phyloP scores from a whole-genome alignment of 2,329 filamentous ascomycete species.

The Colletotrichum camelliae region DNA sequence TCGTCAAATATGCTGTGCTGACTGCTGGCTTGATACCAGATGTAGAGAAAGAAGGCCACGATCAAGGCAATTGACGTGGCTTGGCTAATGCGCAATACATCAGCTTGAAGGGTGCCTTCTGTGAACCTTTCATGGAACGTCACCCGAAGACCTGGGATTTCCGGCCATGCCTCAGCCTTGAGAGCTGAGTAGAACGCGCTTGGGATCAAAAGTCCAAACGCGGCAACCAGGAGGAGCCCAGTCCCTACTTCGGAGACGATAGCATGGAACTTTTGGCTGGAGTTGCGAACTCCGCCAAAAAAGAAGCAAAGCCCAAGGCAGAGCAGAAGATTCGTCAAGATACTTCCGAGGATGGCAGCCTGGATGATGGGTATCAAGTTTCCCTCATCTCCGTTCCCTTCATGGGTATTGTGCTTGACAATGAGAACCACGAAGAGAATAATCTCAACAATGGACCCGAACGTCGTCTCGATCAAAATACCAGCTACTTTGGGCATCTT shows the following conservation, averaged over 20 bases:
- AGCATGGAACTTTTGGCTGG: constrained; percentile 67
- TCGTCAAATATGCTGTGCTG: constrained; percentile 68
- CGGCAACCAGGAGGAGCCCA: constrained; percentile 67
- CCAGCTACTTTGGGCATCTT: constrained; percentile 69
- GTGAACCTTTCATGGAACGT: constrained; percentile 33
- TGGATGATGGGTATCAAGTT: constrained; percentile 65
- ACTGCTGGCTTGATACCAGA: constrained; percentile 68
- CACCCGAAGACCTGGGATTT: constrained; percentile 23
- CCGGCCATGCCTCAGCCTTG: constrained; percentile 30
- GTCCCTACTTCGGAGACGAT: constrained; percentile 73
- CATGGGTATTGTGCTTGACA: constrained; percentile 29
- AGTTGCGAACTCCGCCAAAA: constrained; percentile 63
- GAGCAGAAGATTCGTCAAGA: constrained; percentile 70
- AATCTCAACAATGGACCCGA: constrained; percentile 72
- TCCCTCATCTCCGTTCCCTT: constrained; percentile 34
- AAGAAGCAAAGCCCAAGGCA: constrained; percentile 74
- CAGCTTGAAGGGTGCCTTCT: constrained; percentile 42
- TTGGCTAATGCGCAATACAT: constrained; percentile 64
- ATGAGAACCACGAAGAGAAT: constrained; percentile 72
- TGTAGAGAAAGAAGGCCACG: constrained; percentile 60
- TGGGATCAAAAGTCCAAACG: constrained; percentile 38
- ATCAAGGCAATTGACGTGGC: constrained; percentile 67
- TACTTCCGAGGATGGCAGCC: constrained; percentile 72
- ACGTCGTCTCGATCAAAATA: constrained; percentile 52
- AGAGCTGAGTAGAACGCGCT: constrained; percentile 41